Evolutionary conservation across 192 early-diverging fungal genomes (phyloP), one percentile per base, ranked within the genome.

Genomic region (Backusella macrospora): DNA sequence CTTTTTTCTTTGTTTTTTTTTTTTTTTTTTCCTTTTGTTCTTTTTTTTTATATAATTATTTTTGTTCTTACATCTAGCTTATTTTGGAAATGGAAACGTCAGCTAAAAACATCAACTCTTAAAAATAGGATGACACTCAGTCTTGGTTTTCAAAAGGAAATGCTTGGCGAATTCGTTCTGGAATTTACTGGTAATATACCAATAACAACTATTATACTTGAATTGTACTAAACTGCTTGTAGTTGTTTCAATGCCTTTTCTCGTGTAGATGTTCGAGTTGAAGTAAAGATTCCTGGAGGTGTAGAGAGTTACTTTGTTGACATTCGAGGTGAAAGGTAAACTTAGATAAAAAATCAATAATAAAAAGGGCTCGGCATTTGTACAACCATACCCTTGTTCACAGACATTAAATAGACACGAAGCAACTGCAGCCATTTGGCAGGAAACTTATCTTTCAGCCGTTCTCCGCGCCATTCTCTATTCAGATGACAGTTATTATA

Each of bases 221-320:
- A 34, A 34, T 34, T 34, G 2, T 34, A 34, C 29, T 34, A 34
- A 34, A 59, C 26, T 49, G 15, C 29, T 12, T 47, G 7, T 83
- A 96, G 98, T 84, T 94, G 96, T 80, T 99, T 94, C 84, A 98
- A 99, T 82, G 95, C 95, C 5, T 99, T 99, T 75, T 96, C 97
- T 6, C 88, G 95, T 21, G 92, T 98, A 8, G 98, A 99, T 84
- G 89, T 99, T 47, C 90, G 98, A 44, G 98, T 99, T n/a, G 95
- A 98, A 82, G 96, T 99, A 39, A 92, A 94, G 70, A 99, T 99
- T 77, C 98, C 98, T 12, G 98, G 98, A 68, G 96, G 98, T 48
- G 98, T 99, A 5, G 97, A 98, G 66, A 90, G 91, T 65, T 97
- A 97, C 68, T 86, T 89, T 13, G 91, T 99, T 6, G 96, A 96